These are phyloP conservation scores for Elongisporangium prolatum DNA, from an alignment of 352 stramenopile species.

Conservation along the genomic window DNA sequence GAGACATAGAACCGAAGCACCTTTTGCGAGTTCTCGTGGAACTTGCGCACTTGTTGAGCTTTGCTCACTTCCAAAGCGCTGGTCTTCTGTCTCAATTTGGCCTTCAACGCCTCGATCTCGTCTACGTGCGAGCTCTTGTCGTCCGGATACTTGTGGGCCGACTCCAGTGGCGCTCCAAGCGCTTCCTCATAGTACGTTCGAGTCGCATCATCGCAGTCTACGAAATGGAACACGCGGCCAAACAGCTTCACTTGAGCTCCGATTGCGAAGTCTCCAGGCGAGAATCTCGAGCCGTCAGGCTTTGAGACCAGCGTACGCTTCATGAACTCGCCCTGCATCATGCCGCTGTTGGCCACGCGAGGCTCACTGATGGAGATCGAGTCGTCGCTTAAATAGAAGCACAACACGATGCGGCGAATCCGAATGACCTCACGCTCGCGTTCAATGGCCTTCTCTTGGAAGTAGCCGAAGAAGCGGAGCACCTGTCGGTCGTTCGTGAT, in stretches of 20 bases:
- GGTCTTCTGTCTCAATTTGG: conserved; percentile 22
- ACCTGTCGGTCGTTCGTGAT: conserved; percentile 77
- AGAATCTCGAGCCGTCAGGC: conserved; percentile 27
- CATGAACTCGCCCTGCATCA: conserved; percentile 88
- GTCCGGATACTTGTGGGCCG: conserved; percentile 71
- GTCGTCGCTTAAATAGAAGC: conserved; percentile 80
- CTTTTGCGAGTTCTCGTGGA: conserved; percentile 74
- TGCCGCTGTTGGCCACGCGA: conserved; percentile 79
- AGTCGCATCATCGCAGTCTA: conserved; percentile 87
- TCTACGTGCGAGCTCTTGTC: conserved; percentile 43
- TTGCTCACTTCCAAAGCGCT: conserved; percentile 23
- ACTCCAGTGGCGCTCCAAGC: conserved; percentile 21
- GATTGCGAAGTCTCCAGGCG: conserved; percentile 74
- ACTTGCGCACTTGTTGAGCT: conserved; percentile 55
- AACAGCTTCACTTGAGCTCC: conserved; percentile 76
- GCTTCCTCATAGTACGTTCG: conserved; percentile 76
- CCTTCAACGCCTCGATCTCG: conserved; percentile 57
- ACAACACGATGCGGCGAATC: conserved; percentile 63
- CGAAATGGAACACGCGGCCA: conserved; percentile 74
- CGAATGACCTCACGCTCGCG: conserved; percentile 17
- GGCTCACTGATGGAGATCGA: conserved; percentile 88
- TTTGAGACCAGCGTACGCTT: conserved; percentile 49
- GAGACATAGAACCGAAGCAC: conserved; percentile 90
- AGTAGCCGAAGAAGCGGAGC: conserved; percentile 90
- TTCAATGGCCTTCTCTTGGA: conserved; percentile 56